phyloP scores from a whole-genome alignment of 2,329 filamentous ascomycete genomes.

The Beauveria scarabaeidicola region DNA sequence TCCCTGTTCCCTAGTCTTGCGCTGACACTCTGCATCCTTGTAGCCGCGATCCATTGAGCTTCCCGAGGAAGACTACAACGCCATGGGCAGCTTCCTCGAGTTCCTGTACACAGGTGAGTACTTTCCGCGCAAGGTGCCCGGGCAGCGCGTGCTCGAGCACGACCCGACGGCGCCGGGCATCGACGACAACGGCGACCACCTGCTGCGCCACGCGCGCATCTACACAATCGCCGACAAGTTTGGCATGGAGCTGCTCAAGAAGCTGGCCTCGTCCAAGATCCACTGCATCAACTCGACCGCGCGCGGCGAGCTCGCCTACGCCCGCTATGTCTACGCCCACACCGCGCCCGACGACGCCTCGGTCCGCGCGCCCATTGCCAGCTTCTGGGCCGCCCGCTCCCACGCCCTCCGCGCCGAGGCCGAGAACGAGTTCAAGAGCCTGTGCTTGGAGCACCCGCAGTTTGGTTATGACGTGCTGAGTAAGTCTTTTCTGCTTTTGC shows the following conservation, averaged over 20 bases:
- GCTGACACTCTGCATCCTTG: not conserved
- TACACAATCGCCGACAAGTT: conserved; percentile 85
- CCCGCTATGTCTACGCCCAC: conserved; percentile 79
- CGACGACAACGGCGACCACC: conserved; percentile 72
- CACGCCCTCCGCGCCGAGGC: conserved; percentile 80
- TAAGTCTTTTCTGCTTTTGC: conserved; percentile 30
- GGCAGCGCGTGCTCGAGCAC: conserved; percentile 58
- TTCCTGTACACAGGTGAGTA: conserved; percentile 41
- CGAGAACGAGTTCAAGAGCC: conserved; percentile 71
- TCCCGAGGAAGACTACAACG: conserved; percentile 25
- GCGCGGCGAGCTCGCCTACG: conserved; percentile 84
- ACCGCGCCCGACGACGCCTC: conserved; percentile 59
- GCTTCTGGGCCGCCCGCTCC: conserved; percentile 76
- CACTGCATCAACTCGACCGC: conserved; percentile 84
- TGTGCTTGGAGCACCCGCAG: conserved; percentile 84
- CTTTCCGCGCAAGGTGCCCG: conserved; percentile 61
- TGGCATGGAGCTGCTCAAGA: conserved; percentile 58
- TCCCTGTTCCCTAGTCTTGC: too few relatives aligned
- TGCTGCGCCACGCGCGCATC: conserved; percentile 80
- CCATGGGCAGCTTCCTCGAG: conserved; percentile 33
- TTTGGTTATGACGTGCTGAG: conserved; percentile 90
- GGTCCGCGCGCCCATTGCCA: conserved; percentile 76
- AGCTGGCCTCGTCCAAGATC: conserved; percentile 78
- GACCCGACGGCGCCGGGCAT: conserved; percentile 56
- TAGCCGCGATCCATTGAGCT: conserved; percentile 61